Evolutionary conservation across 371 early-diverging fungal genomes (phyloP), one percentile per base, ranked within the genome.

Genomic region (Mucor indicus): DNA sequence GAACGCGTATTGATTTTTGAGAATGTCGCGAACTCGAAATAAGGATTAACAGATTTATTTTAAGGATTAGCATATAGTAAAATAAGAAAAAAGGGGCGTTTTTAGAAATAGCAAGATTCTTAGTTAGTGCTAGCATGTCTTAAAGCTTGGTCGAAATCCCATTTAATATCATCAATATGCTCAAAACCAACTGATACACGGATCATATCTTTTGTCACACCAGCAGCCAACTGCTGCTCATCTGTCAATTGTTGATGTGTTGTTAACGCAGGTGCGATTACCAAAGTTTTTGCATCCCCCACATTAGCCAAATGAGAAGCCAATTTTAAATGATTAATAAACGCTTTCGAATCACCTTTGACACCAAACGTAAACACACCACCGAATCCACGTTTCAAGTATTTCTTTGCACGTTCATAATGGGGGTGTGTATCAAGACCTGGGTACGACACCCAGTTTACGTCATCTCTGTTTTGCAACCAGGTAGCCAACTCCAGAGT

Each of bases 161-260:
- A 84, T 60, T 83, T 90, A 67, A 93, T 92, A 57, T 93, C 95
- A 38, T 91, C 89, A 57, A 94, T 92, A 60, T 94, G 89, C 19
- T 94, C 92, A 33, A 92, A 70, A 25, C 93, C 95, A 46, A 94
- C 89, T 6, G 86, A 85, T 5, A 92, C 89, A 50, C 93, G 83
- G 48, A 94, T 80, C 62, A 90, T 69, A 50, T 93, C 95, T 48
- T 84, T 77, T 23, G 87, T 83, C 10, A 91, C 90, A 42, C 95
- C 95, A 8, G 86, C 60, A 7, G 85, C 62, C 10, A 54, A 44
- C 56, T 92, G 91, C 64, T 94, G 92, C 39, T 82, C 83, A 45
- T 86, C 85, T 2, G 79, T 75, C 40, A 94, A 69, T 65, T 93
- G 93, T 56, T 85, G 89, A 62, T 94, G 93, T 0, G 92, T 93